Evolutionary conservation across 345 rosid species (phyloP).

Genomic region (Gossypium thurberi): DNA sequence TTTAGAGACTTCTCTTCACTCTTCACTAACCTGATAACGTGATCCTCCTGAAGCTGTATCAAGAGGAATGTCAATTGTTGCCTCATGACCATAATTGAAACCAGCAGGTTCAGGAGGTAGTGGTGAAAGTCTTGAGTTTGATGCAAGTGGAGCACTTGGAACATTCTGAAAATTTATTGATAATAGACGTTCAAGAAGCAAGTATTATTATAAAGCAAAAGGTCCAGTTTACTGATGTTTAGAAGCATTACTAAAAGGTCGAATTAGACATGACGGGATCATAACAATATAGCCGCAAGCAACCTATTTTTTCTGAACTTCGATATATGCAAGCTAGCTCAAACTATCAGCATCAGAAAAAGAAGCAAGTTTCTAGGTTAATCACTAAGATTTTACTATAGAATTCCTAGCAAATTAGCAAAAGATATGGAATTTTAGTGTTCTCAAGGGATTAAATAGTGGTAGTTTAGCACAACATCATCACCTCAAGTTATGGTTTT

Average conservation of each 20-base stretch:
- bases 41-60: conserved; percentile 40
- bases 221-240: background rate
- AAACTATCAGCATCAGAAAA: background rate
- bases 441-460: background rate
- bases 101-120: conserved; percentile 95
- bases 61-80: conserved; percentile 88
- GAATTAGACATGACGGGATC: background rate
- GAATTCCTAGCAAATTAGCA: background rate
- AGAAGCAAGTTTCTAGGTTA: background rate
- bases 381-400: background rate
- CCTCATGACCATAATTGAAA: conserved; percentile 58
- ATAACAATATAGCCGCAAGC: background rate
- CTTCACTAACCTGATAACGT: conserved; percentile 29
- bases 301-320: background rate
- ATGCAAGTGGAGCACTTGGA: conserved; percentile 51
- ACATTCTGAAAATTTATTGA: conserved; percentile 39
- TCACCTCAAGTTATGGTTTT: background rate
- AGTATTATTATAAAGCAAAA: background rate
- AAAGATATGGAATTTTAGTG: background rate
- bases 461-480: background rate
- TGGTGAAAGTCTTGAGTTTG: conserved; percentile 88
- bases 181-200: background rate
- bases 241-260: background rate
- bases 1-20: conserved; percentile 10
- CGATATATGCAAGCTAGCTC: background rate